Conservation (phyloP, 2,329 filamentous ascomycete genomes). For the Aulographum hederae region DNA sequence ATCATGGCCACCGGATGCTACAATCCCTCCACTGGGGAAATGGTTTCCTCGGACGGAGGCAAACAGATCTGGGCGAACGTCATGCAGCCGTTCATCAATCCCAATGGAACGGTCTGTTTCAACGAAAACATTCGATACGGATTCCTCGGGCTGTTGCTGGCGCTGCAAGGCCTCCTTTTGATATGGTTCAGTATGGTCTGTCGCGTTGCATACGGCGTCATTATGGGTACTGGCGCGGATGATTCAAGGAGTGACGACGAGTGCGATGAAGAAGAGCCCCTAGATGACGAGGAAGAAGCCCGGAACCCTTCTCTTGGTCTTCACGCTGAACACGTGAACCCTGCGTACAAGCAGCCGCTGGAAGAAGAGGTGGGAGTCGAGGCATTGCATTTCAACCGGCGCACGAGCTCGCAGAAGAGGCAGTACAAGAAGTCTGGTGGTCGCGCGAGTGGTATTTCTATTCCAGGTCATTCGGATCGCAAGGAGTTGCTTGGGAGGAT, state of each 20-base stretch:
- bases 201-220: constrained; percentile 61
- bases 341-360: constrained; percentile 21
- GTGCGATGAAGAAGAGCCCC: constrained; percentile 38
- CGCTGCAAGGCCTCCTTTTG: constrained; percentile 62
- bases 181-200: constrained; percentile 85
- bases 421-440: constrained; percentile 22
- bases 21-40: constrained; percentile 32
- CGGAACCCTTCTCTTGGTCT: constrained; percentile 1
- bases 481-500: constrained; percentile 71
- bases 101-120: constrained; percentile 63
- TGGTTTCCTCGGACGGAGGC: constrained; percentile 32
- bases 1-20: constrained; percentile 55
- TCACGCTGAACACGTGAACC: constrained; percentile 8
- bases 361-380: constrained; percentile 66
- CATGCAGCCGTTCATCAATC: constrained; percentile 53
- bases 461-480: constrained; percentile 53
- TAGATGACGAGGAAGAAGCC: constrained; percentile 9
- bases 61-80: constrained; percentile 36
- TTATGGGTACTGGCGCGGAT: constrained; percentile 61
- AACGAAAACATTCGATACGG: constrained; percentile 53
- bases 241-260: constrained; percentile 81
- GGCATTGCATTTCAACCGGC: constrained; percentile 42
- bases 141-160: constrained; percentile 61
- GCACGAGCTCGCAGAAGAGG: constrained; percentile 12
- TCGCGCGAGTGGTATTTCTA: constrained; percentile 34